Conservation (phyloP, 2,329 filamentous ascomycete genomes). For the Dryadomyces quercivorus region DNA sequence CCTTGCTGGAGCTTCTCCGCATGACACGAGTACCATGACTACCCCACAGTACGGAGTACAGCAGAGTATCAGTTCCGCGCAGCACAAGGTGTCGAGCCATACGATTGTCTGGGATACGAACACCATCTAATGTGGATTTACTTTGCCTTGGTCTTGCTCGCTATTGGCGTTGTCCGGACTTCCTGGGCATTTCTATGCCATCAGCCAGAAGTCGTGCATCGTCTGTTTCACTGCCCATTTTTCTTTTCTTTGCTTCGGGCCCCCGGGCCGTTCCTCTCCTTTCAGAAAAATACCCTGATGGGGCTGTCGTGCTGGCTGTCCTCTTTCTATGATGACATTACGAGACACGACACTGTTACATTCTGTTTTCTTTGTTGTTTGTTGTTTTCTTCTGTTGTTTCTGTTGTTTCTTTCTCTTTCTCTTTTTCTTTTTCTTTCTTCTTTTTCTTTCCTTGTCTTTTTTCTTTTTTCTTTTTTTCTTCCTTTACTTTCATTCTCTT, state of each 20-base stretch:
- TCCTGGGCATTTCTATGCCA: neutral
- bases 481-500: neutral
- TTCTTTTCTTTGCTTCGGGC: neutral
- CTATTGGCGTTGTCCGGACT: neutral
- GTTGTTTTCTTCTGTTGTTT: neutral
- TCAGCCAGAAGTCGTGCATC: neutral
- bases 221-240: neutral
- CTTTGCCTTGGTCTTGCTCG: neutral
- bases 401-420: neutral
- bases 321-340: conserved; percentile 7
- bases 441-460: neutral
- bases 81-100: neutral
- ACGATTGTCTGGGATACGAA: neutral
- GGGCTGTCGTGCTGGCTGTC: conserved; percentile 1
- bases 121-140: conserved; percentile 1
- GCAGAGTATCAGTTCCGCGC: neutral
- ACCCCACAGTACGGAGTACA: neutral
- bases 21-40: neutral
- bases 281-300: neutral
- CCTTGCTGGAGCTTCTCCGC: neutral
- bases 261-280: neutral
- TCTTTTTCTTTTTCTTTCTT: neutral
- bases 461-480: neutral
- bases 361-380: neutral
- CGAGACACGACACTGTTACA: conserved; percentile 9